Evolutionary conservation across 1,284 basidiomycete genomes (phyloP), one percentile per base, ranked within the genome.

Genomic region (Inonotus hispidus): DNA sequence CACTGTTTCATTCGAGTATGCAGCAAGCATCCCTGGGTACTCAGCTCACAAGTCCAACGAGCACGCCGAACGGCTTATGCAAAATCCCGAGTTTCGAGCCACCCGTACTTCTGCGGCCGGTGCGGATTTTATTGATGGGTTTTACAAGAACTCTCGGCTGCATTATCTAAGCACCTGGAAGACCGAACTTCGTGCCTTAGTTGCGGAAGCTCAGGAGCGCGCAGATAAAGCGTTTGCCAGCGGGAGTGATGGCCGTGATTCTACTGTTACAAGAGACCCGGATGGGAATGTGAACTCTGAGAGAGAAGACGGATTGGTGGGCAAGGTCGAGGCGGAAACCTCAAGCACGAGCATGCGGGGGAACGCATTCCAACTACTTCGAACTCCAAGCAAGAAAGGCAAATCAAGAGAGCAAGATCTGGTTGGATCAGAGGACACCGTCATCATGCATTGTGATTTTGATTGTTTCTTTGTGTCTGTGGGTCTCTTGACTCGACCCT

Each of bases 401-500:
- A 88, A 89, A 68, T 32, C 80, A 78, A 61, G 81, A 73, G 46
- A 75, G 71, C 45, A 60, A 54, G 74, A 73, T 8, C 52, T 65
- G 1, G 70, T 72, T 25, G 69, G 67, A 7, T 72, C 74, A 13
- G 72, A 78, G 37, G 82, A 88, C 52, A 80, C 83, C 13, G 83
- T 92, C 16, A 90, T 96, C 67, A 90, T 97, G 83, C 95, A 98
- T 69, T 92, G 93, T 68, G 95, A 98, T 72, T 98, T 99, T 69
- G 96, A 99, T 71, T 93, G 90, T 68, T 99, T 98, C 79, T 99
- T 99, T 70, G 95, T 98, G 11, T 87, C 91, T 0, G 94, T 88
- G n/a, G 92, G 93, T 0, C 73, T 96, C 52, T 78, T 91, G 2
- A 83, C 80, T 58, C 78, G 92, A 0, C 92, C 92, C 0, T 81